Evolutionary conservation across 176 grass and related monocot genomes (phyloP), one percentile per base, ranked within the genome.

Genomic region (Chrysopogon serrulatus): DNA sequence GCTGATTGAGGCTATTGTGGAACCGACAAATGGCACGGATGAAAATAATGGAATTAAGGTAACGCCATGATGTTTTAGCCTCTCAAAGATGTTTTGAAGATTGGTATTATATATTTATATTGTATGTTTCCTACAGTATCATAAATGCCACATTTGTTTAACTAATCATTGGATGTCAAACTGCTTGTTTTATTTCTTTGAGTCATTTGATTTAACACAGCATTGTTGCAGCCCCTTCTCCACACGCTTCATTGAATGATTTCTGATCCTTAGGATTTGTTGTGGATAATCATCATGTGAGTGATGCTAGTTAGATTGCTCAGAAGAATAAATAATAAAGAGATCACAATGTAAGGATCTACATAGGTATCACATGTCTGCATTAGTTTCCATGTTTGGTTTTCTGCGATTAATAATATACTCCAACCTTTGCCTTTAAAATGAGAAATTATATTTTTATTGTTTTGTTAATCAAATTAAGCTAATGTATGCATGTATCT

Each of bases 1-100:
- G 72, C 83, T 98, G 76, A 83, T 91, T 14, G 92, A 88, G 53
- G 76, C 77, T 47, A 93, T 95, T 57, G 78, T 82, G 79, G 78
- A 91, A 86, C 76, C 82, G 71, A 73, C 79, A 31, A 88, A 70
- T 67, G 67, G 13, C 54, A 83, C 19, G 21, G 63, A 79, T 63
- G 62, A 70, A 84, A 47, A 86, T 31, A 68, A 84, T 71, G 66
- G 40, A 76, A 79, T 88, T 76, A 92, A 98, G 90, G 95, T 86
- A 94, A 89, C 54, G 51, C 18, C 32, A 41, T 57, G 71, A n/a
- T 36, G n/a, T 84, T 67, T 44, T 87, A 87, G 76, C 82, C 10
- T 36, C 68, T 73, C 21, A 76, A 17, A 44, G 73, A 71, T 77
- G 62, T 73, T 42, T 32, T 21, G 34, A 33, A 39, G 21, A 10